Evolutionary conservation across 2,329 filamentous ascomycete species (phyloP).

Genomic region (Paracoccidioides brasiliensis): DNA sequence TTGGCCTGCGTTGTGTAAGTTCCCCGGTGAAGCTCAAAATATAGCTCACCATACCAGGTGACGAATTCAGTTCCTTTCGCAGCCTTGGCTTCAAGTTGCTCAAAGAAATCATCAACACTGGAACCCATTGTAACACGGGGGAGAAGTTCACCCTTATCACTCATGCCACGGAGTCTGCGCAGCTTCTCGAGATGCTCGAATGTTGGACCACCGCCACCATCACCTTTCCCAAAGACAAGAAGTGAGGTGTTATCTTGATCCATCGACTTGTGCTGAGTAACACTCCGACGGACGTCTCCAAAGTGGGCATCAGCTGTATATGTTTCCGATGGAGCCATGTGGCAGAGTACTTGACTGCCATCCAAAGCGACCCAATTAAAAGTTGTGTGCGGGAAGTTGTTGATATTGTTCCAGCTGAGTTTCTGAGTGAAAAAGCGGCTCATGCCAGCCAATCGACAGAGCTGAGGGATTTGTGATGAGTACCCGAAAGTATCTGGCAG

Average conservation of each 20-base stretch:
- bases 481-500: slow-evolving; percentile 97
- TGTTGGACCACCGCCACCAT: slow-evolving; percentile 89
- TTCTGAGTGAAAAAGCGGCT: slow-evolving; percentile 95
- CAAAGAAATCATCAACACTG: slow-evolving; percentile 91
- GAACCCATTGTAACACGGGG: slow-evolving; percentile 80
- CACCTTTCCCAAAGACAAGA: slow-evolving; percentile 90
- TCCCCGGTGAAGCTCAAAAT: slow-evolving; percentile 92
- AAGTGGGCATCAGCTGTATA: slow-evolving; percentile 93
- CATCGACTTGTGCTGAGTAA: slow-evolving; percentile 88
- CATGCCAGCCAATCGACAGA: slow-evolving; percentile 93
- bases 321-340: slow-evolving; percentile 92
- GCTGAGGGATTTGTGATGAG: slow-evolving; percentile 82
- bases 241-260: slow-evolving; percentile 84
- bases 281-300: slow-evolving; percentile 79
- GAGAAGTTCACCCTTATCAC: slow-evolving; percentile 69
- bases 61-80: slow-evolving; percentile 56
- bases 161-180: slow-evolving; percentile 77
- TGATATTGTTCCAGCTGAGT: slow-evolving; percentile 99
- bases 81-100: slow-evolving; percentile 65
- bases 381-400: slow-evolving; percentile 95
- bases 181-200: slow-evolving; percentile 93
- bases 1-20: slow-evolving; percentile 97
- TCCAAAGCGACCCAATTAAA: slow-evolving; percentile 98
- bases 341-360: slow-evolving; percentile 90
- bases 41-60: slow-evolving; percentile 96